Base-by-base conservation (phyloP, 768 basidiomycete genomes). In the Kwoniella botswanensis region DNA sequence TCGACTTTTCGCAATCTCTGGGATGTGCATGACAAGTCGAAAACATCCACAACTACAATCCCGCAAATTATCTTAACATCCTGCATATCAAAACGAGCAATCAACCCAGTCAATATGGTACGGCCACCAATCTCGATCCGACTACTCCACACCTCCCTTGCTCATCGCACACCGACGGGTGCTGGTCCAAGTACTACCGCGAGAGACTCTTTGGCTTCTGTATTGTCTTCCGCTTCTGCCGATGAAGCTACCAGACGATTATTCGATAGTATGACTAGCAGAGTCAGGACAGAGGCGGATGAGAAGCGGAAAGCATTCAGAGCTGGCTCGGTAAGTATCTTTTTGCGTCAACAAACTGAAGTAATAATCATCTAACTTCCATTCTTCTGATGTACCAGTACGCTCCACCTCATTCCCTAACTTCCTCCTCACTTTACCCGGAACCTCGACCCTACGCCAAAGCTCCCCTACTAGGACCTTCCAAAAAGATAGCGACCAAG, bases 401-500 rank as follows among this genome's bases (percentile, higher is more conserved):
- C 43, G 60, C 57, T 4, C 63, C 68, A 43, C 68, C 68, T 11
- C 60, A 61, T 18, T 64, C 68, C 10, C 52, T 64, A 13, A 63
- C 56, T 6, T 35, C 26, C 24, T 18, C 41, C 13, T 64, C 68
- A 13, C 62, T 70, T 9, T 70, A 70, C 35, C 68, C 68, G n/a
- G 26, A 29, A 10, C 63, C 56, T 17, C 35, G 56, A 41, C 70
- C 70, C 12, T 61, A 60, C 53, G 54, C 70, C 9, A 57, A 59
- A 46, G 83, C 84, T 29, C 78, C 87, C 7, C 77, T 85, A 15
- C 87, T 91, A 15, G 91, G 88, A 52, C 92, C 90, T 42, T 83
- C 86, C 22, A 86, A 87, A 10, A 79, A 85, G 42, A 84, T 88
- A 61, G 88, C 93, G 4, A 87, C 86, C 35, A 65, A 85, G 29